These are phyloP conservation scores for Aspergillus leporis DNA, from an alignment of 495 filamentous ascomycete genomes.

Conservation along the genomic window DNA sequence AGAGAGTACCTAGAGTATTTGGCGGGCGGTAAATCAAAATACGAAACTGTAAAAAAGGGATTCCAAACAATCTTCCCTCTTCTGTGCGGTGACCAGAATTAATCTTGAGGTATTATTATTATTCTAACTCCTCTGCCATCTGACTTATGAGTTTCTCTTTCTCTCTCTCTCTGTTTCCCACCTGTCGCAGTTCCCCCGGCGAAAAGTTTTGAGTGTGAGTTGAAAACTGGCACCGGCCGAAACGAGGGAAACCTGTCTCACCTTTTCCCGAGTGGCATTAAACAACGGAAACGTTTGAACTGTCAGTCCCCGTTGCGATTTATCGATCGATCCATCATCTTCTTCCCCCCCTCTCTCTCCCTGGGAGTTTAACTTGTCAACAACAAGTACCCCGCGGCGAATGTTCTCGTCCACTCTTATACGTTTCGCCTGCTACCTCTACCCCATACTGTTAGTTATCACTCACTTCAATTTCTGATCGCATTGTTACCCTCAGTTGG, in stretches of 20 bases:
- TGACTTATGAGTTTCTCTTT: background rate
- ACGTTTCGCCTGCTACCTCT: background rate
- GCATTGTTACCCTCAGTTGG: conserved; percentile 5
- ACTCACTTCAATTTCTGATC: background rate
- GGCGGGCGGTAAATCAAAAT: conserved; percentile 6
- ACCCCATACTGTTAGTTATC: background rate
- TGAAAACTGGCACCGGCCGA: no score
- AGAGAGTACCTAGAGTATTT: no score
- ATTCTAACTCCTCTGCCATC: background rate
- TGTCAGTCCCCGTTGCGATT: conserved; percentile 13
- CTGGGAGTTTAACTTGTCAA: conserved; percentile 1
- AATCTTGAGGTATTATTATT: background rate
- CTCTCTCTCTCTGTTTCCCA: background rate
- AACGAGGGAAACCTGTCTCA: no score
- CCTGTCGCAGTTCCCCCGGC: background rate
- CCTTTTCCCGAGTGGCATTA: conserved; percentile 39
- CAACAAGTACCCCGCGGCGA: background rate
- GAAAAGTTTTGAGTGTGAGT: background rate
- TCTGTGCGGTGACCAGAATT: background rate
- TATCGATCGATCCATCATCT: background rate
- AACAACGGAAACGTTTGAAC: conserved; percentile 6
- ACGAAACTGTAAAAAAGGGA: background rate
- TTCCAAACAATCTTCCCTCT: conserved; percentile 3
- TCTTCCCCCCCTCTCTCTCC: conserved; percentile 12
- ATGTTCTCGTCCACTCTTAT: background rate